phyloP scores from a whole-genome alignment of 805 yeast species.

The Osmozyma mogii region DNA sequence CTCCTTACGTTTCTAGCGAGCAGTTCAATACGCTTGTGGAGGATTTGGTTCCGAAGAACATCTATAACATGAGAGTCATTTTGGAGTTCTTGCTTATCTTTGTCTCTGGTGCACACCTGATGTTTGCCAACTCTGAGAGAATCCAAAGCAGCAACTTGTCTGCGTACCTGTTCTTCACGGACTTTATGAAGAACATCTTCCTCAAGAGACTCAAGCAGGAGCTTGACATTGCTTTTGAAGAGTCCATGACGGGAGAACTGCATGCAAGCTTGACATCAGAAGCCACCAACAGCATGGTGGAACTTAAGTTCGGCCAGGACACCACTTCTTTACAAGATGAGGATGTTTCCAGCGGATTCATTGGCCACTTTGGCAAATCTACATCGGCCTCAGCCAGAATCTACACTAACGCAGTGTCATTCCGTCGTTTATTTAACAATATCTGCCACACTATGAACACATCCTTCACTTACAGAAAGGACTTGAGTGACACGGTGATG shows the following conservation, averaged over 20 bases:
- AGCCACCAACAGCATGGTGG: conserved; percentile 1
- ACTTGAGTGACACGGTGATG: conserved; percentile 41
- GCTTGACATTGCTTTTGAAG: conserved; percentile 45
- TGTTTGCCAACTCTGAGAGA: conserved; percentile 16
- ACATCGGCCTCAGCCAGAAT: conserved; percentile 5
- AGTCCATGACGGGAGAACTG: conserved; percentile 17
- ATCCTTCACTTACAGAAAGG: conserved; percentile 48
- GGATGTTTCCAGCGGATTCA: conserved; percentile 2
- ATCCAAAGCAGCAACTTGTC: conserved; percentile 7
- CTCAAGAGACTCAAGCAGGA: conserved; percentile 56
- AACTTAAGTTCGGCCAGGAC: conserved; percentile 7
- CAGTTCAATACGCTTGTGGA: conserved; percentile 49
- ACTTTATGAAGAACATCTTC: conserved; percentile 58
- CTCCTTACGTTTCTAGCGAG: conserved; percentile 55
- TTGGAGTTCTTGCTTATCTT: conserved; percentile 67
- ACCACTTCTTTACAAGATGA: conserved; percentile 4
- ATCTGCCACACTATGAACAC: conserved; percentile 52
- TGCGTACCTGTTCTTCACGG: conserved; percentile 43
- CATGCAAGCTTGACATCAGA: background rate
- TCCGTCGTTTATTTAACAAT: conserved; percentile 39
- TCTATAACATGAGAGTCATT: conserved; percentile 74
- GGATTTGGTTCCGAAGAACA: conserved; percentile 57
- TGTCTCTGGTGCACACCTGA: conserved; percentile 45
- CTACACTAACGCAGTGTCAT: conserved; percentile 37
- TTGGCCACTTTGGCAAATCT: background rate